Evolutionary conservation across 2,329 filamentous ascomycete species (phyloP), one percentile per base, ranked within the genome.

Genomic region (Magnaporthiopsis rhizophila): DNA sequence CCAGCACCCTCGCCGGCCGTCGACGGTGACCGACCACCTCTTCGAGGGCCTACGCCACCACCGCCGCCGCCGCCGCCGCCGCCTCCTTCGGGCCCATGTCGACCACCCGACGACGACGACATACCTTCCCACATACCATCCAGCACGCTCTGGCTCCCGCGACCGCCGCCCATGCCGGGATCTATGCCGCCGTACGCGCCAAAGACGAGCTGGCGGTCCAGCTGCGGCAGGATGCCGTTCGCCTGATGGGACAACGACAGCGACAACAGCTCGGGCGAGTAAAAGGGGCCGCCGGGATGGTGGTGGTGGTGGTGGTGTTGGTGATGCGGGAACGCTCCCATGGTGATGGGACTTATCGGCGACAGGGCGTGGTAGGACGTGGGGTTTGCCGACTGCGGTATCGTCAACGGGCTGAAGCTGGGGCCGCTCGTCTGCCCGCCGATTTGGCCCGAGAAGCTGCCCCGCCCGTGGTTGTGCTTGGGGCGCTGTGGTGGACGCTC

Each of bases 161-260:
- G 26, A 3, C 72, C 71, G 57, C 71, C 70, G 62, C 80, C 77
- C 12, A 74, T 73, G 9, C 73, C 74, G 1, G 78, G 76, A 73
- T 86, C 76, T 36, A 79, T 81, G 26, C 80, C 82, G 11, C 81
- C 79, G 71, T 92, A 94, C 1, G 87, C 89, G 53, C 87, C 87
- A 67, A 91, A 91, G 1, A 92, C 87, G 67, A 92, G 85, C 70
- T 92, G 89, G 3, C 89, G 83, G 69, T 93, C 89, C 18, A 94
- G 82, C 66, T 90, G 86, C 12, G 88, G 86, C 32, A 92, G 77
- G 63, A 86, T 80, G 2, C 77, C 78, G 26, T 64, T 68, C 66
- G 76, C 74, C 65, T 80, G 80, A 69, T 80, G 81, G 28, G 77
- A 75, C 21, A 87, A 75, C 4, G 79, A 79, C 67, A 85, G 75